Conservation (phyloP, 1,284 basidiomycete genomes). For the Puccinia horiana region DNA sequence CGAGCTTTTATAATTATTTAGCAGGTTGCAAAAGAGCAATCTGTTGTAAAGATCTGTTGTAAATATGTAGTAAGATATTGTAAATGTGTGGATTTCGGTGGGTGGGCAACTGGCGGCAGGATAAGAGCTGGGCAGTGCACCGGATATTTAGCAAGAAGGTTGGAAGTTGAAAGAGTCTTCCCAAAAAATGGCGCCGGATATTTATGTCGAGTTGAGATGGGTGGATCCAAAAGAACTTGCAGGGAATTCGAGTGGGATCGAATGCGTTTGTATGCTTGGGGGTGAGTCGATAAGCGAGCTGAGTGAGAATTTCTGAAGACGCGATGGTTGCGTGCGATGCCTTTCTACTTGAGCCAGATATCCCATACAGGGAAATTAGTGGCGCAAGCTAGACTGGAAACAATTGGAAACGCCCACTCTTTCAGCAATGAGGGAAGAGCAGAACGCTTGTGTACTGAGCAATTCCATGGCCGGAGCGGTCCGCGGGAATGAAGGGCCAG, state of each 20-base stretch:
- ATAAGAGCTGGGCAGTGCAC: background rate
- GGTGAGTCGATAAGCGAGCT: background rate
- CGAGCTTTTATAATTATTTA: too few species aligned
- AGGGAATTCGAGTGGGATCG: background rate
- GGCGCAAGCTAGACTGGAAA: background rate
- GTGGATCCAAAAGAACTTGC: background rate
- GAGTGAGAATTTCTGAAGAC: background rate
- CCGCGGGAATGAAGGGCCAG: background rate
- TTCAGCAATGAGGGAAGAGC: background rate
- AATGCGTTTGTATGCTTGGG: background rate
- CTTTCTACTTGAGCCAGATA: background rate
- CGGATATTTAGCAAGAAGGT: background rate
- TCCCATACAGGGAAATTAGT: background rate
- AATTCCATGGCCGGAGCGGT: background rate
- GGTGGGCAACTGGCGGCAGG: background rate
- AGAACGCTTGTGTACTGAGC: background rate
- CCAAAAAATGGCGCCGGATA: background rate
- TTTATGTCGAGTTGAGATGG: background rate
- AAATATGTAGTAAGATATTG: too few species aligned
- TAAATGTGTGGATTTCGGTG: background rate
- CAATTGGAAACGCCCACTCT: background rate
- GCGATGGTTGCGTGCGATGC: background rate
- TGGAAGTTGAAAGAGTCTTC: constrained; percentile 9
- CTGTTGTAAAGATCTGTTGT: too few species aligned
- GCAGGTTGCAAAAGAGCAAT: too few species aligned